A percentile compares a stretch with the other conserved stretches of the same genome.
phyloP scores from a whole-genome alignment of 2,329 filamentous ascomycete genomes.

The Colletotrichum lini region DNA sequence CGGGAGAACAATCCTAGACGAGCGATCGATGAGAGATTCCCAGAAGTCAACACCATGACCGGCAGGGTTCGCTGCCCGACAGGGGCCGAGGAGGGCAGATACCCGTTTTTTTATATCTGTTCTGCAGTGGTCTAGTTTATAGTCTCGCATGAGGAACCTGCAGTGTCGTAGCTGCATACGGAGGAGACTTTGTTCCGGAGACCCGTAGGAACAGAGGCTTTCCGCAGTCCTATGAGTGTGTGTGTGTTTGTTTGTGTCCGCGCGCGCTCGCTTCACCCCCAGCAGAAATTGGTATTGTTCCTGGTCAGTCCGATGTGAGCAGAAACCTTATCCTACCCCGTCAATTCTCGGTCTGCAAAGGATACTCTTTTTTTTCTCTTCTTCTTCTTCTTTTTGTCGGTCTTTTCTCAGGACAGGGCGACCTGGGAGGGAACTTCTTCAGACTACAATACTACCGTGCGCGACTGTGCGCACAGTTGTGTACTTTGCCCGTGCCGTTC shows the following conservation, averaged over 20 bases:
- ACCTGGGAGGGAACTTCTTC: background rate
- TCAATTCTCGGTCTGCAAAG: background rate
- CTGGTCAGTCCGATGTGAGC: background rate
- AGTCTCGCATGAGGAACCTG: background rate
- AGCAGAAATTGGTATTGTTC: background rate
- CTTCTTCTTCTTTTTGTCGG: background rate
- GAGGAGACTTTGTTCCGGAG: background rate
- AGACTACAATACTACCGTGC: background rate
- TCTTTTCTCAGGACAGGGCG: background rate
- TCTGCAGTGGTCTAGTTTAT: too few relatives aligned
- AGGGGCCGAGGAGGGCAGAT: background rate
- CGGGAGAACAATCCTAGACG: background rate
- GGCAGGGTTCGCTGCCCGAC: background rate
- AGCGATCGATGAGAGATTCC: background rate
- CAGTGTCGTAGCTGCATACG: background rate
- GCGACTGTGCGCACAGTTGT: background rate
- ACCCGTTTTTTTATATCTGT: background rate
- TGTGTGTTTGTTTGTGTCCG: background rate
- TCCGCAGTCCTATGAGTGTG: background rate
- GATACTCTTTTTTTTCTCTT: too few relatives aligned
- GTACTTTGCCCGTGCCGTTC: background rate
- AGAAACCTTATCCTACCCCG: too few relatives aligned
- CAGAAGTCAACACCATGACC: background rate
- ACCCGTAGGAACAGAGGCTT: background rate
- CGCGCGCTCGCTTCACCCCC: background rate